phyloP scores from a whole-genome alignment of 2,329 filamentous ascomycete species.

The Ceratocystis variospora region DNA sequence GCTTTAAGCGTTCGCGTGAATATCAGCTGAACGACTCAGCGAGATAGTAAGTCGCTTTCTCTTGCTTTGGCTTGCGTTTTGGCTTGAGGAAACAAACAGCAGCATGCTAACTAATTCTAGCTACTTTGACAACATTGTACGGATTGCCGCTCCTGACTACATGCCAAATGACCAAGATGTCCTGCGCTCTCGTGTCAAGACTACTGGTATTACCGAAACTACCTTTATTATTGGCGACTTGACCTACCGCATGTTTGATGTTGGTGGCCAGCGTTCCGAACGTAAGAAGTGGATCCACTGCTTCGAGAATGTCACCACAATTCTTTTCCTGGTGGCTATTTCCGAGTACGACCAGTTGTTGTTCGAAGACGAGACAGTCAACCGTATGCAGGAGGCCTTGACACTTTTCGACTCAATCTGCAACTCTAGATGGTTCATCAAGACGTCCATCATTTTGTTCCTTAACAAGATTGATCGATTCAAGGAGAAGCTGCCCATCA shows the following conservation, averaged over 20 bases:
- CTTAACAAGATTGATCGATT: constrained; percentile 85
- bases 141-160: constrained; percentile 82
- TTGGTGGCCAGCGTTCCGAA: constrained; percentile 88
- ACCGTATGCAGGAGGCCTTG: constrained; percentile 82
- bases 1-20: constrained; percentile 88
- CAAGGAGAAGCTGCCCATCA: constrained; percentile 70
- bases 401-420: constrained; percentile 79
- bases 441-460: constrained; percentile 79
- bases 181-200: constrained; percentile 90
- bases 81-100: background rate
- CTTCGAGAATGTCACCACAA: constrained; percentile 95
- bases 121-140: constrained; percentile 91
- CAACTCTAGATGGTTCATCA: constrained; percentile 82
- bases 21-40: constrained; percentile 95
- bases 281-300: constrained; percentile 99
- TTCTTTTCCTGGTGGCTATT: constrained; percentile 91
- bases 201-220: constrained; percentile 92
- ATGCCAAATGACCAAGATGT: constrained; percentile 93
- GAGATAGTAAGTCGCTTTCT: constrained; percentile 66
- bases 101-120: constrained; percentile 36
- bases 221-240: constrained; percentile 90
- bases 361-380: constrained; percentile 92
- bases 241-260: constrained; percentile 95
- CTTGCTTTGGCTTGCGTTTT: background rate
- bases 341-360: constrained; percentile 94